Evolutionary conservation across 1,139 yeast genomes (phyloP), one percentile per base, ranked within the genome.

Genomic region (Saccharomyces pastorianus): DNA sequence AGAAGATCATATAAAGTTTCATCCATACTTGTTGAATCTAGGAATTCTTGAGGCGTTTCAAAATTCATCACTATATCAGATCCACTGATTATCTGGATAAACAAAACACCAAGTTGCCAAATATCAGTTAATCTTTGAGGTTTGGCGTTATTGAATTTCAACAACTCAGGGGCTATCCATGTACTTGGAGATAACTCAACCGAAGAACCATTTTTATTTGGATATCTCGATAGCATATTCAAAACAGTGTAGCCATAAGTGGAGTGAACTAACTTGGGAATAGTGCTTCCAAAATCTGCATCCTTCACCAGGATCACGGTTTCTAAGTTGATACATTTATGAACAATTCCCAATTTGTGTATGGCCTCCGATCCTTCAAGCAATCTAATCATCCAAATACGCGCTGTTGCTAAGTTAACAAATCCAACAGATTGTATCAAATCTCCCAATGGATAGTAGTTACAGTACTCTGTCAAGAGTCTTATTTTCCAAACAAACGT

Each of bases 101-200:
- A 84, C 4, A 88, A 70, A 0, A 88, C 88, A 3, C 97, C 99
- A 51, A 91, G 73, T 62, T 88, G 87, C 96, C 97, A 93, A 5
- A 95, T 85, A 71, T 95, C 99, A 0, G 96, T 84, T 65, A 89
- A 88, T 48, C 88, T 75, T 55, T 85, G 87, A 9, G 85, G 84
- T 48, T 75, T 68, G 17, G 69, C 61, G 44, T 68, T 73, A 13
- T 72, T 71, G 0, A 68, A 64, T 47, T 74, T 72, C 5, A 70
- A 64, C 14, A 85, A 63, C 65, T 90, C 97, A 0, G 98, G 96
- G 0, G 96, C 93, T 9, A 71, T 71, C 97, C 96, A 90, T 0
- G 65, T 54, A 52, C 63, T 61, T n/a, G 58, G 56, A 0, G 62
- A 62, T 2, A 66, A 48, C 1, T 63, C 66, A 2, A 66, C 56